Base-by-base conservation (phyloP, 23 red algal genomes). In the Gracilaria domingensis region DNA sequence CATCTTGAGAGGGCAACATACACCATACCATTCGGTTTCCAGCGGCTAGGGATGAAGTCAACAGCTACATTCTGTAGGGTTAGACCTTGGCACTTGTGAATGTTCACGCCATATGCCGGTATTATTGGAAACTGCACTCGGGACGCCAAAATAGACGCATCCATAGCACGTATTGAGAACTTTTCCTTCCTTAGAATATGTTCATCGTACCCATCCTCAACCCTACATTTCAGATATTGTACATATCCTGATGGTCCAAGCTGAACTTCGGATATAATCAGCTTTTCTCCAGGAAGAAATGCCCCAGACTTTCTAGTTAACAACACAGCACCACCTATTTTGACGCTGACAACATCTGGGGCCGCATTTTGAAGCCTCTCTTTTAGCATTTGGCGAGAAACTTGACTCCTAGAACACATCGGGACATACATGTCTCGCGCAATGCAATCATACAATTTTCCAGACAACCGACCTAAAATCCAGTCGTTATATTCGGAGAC, bases 1-100 rank as follows among this genome's bases (percentile, higher is more conserved):
- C 34, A 77, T 16, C 72, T 6, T 11, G 72, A 77, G 12, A 77
- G 72, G 4, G 33, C 72, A 9, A 49, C 72, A 77, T 77, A 77
- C 2, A 77, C 72, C 72, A 44, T 77, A 2, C 72, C 72, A 14
- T 12, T 9, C 25, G 37, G 72, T 18, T 49, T 49, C 40, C 8
- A 33, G 6, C 28, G 0, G 40, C n/a, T 49, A 9, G 24, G 25
- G 4, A 34, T 25, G 34, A 77, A 77, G n/a, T 77, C 25, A 0
- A 77, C 33, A 35, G 72, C 72, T 16, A 77, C 33, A 4, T 7
- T 77, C 24, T 40, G 23, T 8, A 77, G 14, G 2, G 37, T 77
- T 26, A 77, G 0, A 9, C 72, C 72, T 0, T 77, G 72, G 14
- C 37, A 77, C 33, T 77, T 49, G 9, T 77, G 72, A 26, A 77